These are phyloP conservation scores for Cryptococcus maquisensis DNA, from an alignment of 1,284 basidiomycete species.

Conservation along the genomic window DNA sequence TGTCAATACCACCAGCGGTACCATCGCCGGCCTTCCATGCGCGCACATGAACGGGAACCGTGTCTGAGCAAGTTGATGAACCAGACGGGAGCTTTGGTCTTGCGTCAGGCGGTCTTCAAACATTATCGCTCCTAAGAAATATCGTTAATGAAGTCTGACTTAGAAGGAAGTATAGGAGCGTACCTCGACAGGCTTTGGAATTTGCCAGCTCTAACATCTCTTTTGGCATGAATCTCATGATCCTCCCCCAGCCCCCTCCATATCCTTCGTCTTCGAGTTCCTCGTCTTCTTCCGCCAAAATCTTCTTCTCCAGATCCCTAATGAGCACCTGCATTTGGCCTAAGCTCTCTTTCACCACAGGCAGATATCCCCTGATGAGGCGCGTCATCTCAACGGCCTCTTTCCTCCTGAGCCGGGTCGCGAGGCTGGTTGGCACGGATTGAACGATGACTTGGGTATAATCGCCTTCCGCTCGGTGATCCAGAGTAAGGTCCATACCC, in stretches of 20 bases:
- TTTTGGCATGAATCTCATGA: slow-evolving; percentile 70
- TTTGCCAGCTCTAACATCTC: slow-evolving; percentile 77
- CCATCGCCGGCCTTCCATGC: slow-evolving; percentile 61
- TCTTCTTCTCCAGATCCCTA: background rate
- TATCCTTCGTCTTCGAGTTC: slow-evolving; percentile 28
- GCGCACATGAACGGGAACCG: slow-evolving; percentile 89
- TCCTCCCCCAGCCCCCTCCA: slow-evolving; percentile 61
- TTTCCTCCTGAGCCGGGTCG: slow-evolving; percentile 27
- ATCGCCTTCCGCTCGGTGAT: slow-evolving; percentile 16
- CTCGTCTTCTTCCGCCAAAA: background rate
- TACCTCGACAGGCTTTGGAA: slow-evolving; percentile 87
- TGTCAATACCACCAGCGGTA: slow-evolving; percentile 40
- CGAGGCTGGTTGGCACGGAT: slow-evolving; percentile 40
- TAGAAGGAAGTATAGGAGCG: slow-evolving; percentile 16
- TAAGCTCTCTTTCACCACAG: slow-evolving; percentile 20
- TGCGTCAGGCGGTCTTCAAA: slow-evolving; percentile 76
- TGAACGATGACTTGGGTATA: slow-evolving; percentile 44
- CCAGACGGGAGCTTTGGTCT: slow-evolving; percentile 66
- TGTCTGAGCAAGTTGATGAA: slow-evolving; percentile 64
- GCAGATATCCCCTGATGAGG: slow-evolving; percentile 33
- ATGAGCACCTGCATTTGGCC: slow-evolving; percentile 37
- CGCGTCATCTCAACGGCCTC: slow-evolving; percentile 32
- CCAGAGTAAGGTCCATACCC: slow-evolving; percentile 61
- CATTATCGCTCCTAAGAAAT: slow-evolving; percentile 80
- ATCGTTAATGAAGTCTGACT: background rate